Conservation (phyloP, 1,284 basidiomycete species). For the Trichosporon coremiiforme region DNA sequence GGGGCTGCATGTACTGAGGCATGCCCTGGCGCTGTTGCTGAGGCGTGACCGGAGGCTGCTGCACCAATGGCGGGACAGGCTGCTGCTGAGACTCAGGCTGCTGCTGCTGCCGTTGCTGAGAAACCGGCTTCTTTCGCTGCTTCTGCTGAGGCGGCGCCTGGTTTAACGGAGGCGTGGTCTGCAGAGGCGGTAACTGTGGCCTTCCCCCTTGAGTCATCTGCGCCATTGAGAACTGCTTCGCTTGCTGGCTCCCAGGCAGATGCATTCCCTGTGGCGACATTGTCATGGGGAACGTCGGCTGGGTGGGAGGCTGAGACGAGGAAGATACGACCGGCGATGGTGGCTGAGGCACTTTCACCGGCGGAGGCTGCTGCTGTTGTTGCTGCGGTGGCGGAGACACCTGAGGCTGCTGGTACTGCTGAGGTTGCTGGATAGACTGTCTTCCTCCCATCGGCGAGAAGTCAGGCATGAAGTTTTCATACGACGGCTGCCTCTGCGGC, state of each 20-base stretch:
- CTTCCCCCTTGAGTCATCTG: slow-evolving; percentile 7
- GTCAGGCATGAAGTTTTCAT: not conserved
- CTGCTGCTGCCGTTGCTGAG: slow-evolving; percentile 14
- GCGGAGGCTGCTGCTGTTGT: not conserved
- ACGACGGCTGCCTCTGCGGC: slow-evolving; percentile 14
- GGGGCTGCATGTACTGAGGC: slow-evolving; percentile 12
- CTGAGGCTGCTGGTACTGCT: not conserved
- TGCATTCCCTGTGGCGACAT: slow-evolving; percentile 13
- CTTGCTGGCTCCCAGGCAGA: not conserved
- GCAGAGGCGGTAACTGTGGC: not conserved
- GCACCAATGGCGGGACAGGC: not conserved
- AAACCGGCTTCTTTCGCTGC: not conserved
- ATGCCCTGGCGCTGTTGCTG: slow-evolving; percentile 8
- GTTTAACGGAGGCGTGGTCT: not conserved
- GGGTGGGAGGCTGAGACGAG: slow-evolving; percentile 1
- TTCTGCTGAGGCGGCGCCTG: not conserved
- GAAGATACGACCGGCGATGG: not conserved
- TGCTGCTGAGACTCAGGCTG: slow-evolving; percentile 12
- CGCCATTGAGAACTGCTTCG: not conserved
- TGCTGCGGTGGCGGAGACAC: not conserved
- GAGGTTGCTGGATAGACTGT: slow-evolving; percentile 6
- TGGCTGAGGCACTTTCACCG: not conserved
- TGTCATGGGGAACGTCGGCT: not conserved
- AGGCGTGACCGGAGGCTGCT: slow-evolving; percentile 10
- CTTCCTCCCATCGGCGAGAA: not conserved